These are phyloP conservation scores for Candida endomychidarum DNA, from an alignment of 805 yeast genomes.

Conservation along the genomic window DNA sequence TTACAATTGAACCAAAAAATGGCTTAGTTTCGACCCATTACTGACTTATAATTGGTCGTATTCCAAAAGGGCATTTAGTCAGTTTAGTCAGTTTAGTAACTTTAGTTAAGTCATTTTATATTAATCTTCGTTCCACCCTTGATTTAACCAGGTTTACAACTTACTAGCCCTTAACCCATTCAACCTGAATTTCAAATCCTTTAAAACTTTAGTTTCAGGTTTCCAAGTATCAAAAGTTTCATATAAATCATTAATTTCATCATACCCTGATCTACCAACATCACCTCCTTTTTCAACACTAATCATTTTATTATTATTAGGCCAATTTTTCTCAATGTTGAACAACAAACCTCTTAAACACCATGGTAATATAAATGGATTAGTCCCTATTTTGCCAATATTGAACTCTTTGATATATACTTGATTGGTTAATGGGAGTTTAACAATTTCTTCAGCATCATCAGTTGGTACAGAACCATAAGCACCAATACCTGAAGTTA, in stretches of 20 bases:
- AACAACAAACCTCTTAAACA: constrained; percentile 79
- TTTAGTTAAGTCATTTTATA: too few species aligned
- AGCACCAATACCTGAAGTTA: constrained; percentile 21
- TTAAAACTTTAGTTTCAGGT: constrained; percentile 78
- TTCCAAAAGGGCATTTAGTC: too few species aligned
- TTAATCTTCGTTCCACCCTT: too few species aligned
- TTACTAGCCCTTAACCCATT: constrained; percentile 51
- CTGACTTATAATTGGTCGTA: too few species aligned
- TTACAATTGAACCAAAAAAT: too few species aligned
- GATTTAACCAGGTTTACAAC: too few species aligned
- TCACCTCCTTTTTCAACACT: constrained; percentile 33
- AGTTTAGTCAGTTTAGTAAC: too few species aligned
- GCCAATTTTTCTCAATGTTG: constrained; percentile 53
- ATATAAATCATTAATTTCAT: constrained; percentile 60
- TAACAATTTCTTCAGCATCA: constrained; percentile 15
- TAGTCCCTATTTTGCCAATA: constrained; percentile 64
- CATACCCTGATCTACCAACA: constrained; percentile 35
- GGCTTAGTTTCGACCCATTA: too few species aligned
- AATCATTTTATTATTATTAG: constrained; percentile 41
- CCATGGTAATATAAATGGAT: constrained; percentile 92
- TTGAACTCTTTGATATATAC: constrained; percentile 49
- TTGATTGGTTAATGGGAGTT: constrained; percentile 33
- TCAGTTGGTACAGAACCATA: constrained; percentile 15
- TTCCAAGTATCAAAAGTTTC: constrained; percentile 81
- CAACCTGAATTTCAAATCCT: constrained; percentile 79